Conservation (phyloP, 2,329 filamentous ascomycete genomes). For the Talaromyces sp. region DNA sequence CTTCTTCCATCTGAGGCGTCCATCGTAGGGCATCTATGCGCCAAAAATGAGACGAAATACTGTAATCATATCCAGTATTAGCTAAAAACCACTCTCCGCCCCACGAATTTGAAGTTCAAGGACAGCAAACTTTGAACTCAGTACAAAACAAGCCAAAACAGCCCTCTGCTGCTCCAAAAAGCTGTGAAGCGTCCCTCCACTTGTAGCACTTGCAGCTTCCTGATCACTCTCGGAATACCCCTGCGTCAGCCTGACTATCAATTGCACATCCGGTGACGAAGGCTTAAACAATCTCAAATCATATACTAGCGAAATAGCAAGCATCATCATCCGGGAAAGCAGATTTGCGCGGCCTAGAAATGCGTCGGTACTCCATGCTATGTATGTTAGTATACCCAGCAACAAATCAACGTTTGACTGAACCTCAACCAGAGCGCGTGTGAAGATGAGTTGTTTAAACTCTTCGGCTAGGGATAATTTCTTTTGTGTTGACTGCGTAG, state of each 20-base stretch:
- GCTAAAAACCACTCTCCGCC: not conserved
- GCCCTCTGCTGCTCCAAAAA: constrained; percentile 27
- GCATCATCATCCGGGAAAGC: constrained; percentile 34
- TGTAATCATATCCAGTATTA: constrained; percentile 17
- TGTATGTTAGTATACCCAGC: constrained; percentile 33
- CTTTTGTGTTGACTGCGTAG: constrained; percentile 27
- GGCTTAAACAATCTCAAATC: constrained; percentile 34
- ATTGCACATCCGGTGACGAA: constrained; percentile 24
- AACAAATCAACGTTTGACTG: constrained; percentile 35
- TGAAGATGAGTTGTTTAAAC: constrained; percentile 28
- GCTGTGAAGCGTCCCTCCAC: constrained; percentile 15
- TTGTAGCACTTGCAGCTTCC: not conserved
- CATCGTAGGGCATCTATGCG: constrained; percentile 33
- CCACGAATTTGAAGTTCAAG: not conserved
- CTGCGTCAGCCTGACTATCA: constrained; percentile 29
- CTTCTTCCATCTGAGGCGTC: constrained; percentile 38
- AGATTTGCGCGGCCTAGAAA: constrained; percentile 29
- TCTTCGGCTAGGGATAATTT: constrained; percentile 25
- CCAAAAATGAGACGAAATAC: constrained; percentile 32
- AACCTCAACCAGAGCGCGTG: constrained; percentile 25
- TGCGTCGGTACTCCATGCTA: constrained; percentile 35
- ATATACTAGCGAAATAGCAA: constrained; percentile 35
- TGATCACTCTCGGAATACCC: constrained; percentile 19
- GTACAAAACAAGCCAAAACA: constrained; percentile 28
- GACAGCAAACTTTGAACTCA: constrained; percentile 26